Evolutionary conservation across 2,329 filamentous ascomycete species (phyloP), one percentile per base, ranked within the genome.

Genomic region (Paecilomyces sp.): DNA sequence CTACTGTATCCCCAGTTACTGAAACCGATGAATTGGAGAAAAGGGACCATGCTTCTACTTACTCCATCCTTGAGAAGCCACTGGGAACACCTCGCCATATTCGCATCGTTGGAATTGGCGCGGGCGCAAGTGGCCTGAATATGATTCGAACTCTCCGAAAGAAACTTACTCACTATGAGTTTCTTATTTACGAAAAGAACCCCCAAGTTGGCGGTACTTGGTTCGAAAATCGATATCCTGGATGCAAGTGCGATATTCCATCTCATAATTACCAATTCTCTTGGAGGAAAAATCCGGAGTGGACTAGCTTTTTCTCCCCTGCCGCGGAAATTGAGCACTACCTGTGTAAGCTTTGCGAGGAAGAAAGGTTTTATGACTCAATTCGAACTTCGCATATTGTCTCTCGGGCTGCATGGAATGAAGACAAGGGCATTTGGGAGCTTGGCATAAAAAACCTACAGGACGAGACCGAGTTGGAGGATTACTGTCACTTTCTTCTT

Each of bases 211-310:
- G 47, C 15, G 47, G 47, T 12, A 51, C 47, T n/a, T 51, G 47
- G 47, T 51, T n/a, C 47, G 47, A 51, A 24, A 51, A 51, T n/a
- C 47, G 47, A 24, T 51, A 51, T 24, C 47, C 47, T n/a, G 47
- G 47, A 51, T 51, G 47, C 25, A 52, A 47, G 53, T 33, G 22
- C 28, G 22, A 52, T 54, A 64, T 65, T 51, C 62, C 62, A 2
- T 54, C 62, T 28, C 63, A 62, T 52, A 56, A 34, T 22, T 64
- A 65, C 53, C 59, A 58, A 6, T 64, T 61, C 53, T 56, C 63
- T 9, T 65, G 62, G 31, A 60, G 61, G 30, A 60, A 62, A 9
- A 51, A 51, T 51, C 47, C 47, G 6, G 47, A 51, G 13, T 51
- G 47, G 47, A 51, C 9, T n/a, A 51, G 47, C 13, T 51, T n/a